Conservation (phyloP, 2,329 filamentous ascomycete species). For the Metarhizium rileyi region DNA sequence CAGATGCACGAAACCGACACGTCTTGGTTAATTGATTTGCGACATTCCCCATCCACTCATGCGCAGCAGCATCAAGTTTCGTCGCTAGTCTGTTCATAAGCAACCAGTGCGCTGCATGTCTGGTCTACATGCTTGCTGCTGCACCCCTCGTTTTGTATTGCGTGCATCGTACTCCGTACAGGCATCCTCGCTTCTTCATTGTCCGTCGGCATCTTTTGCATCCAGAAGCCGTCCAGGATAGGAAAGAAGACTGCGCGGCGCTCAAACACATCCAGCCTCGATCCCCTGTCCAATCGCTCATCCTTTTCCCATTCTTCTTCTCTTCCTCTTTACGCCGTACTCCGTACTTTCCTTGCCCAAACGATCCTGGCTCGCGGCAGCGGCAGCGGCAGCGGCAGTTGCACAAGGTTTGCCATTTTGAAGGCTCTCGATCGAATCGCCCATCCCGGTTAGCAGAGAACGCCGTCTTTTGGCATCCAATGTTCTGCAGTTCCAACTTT, state of each 20-base stretch:
- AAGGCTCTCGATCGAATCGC: neutral
- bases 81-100: neutral
- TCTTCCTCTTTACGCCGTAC: neutral
- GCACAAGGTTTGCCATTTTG: neutral
- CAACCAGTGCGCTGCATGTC: constrained; percentile 7
- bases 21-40: constrained; percentile 25
- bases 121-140: constrained; percentile 5
- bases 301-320: neutral
- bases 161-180: neutral
- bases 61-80: constrained; percentile 5
- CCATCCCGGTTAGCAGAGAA: neutral
- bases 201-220: neutral
- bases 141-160: constrained; percentile 1
- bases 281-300: neutral
- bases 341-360: no score
- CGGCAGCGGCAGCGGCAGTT: neutral
- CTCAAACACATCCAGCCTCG: neutral
- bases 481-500: neutral
- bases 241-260: neutral
- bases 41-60: constrained; percentile 15
- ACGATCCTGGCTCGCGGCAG: no score
- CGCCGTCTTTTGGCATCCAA: constrained; percentile 2
- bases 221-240: neutral
- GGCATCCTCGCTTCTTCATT: neutral
- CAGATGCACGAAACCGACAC: constrained; percentile 34